Percentiles rank a stretch among this genome's conserved stretches.
Conservation (phyloP, 208 protist species). For the Crithidia thermophila region DNA sequence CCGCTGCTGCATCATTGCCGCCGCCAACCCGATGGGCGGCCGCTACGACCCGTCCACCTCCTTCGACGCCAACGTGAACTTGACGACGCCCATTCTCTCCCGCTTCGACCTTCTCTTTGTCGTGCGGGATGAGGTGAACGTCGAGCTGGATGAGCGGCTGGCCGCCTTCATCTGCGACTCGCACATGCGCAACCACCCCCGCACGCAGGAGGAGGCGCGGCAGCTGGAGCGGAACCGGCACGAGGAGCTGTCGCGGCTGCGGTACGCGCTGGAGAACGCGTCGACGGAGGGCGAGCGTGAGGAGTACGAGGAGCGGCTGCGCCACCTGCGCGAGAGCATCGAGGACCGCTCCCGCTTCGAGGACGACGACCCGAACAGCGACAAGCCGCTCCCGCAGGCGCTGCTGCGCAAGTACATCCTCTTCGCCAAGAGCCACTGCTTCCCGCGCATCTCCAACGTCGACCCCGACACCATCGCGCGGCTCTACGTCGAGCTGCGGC, state of each 20-base stretch:
- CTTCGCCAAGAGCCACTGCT: slow-evolving; percentile 94
- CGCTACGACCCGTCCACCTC: slow-evolving; percentile 97
- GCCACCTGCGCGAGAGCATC: slow-evolving; percentile 47
- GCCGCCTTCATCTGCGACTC: slow-evolving; percentile 96
- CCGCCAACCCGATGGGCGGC: slow-evolving; percentile 98
- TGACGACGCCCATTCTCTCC: slow-evolving; percentile 99
- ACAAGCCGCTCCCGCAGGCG: slow-evolving; percentile 92
- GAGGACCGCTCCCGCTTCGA: slow-evolving; percentile 49
- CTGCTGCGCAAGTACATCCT: slow-evolving; percentile 98
- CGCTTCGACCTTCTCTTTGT: slow-evolving; percentile 97
- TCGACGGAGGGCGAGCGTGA: slow-evolving; percentile 68
- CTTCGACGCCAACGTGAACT: slow-evolving; percentile 98
- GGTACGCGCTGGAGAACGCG: slow-evolving; percentile 69
- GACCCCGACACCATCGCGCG: slow-evolving; percentile 94
- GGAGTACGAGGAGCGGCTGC: slow-evolving; percentile 55
- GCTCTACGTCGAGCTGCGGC: slow-evolving; percentile 97
- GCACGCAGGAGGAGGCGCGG: slow-evolving; percentile 68
- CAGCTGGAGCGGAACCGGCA: slow-evolving; percentile 52
- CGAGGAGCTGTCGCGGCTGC: slow-evolving; percentile 63
- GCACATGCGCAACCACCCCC: slow-evolving; percentile 94
- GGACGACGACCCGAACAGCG: slow-evolving; percentile 85
- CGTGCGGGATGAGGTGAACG: slow-evolving; percentile 97
- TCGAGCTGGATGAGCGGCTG: slow-evolving; percentile 94
- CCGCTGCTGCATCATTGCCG: slow-evolving; percentile 97
- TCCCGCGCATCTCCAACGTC: slow-evolving; percentile 93